phyloP scores from a whole-genome alignment of 768 basidiomycete genomes.

The Postia placenta region DNA sequence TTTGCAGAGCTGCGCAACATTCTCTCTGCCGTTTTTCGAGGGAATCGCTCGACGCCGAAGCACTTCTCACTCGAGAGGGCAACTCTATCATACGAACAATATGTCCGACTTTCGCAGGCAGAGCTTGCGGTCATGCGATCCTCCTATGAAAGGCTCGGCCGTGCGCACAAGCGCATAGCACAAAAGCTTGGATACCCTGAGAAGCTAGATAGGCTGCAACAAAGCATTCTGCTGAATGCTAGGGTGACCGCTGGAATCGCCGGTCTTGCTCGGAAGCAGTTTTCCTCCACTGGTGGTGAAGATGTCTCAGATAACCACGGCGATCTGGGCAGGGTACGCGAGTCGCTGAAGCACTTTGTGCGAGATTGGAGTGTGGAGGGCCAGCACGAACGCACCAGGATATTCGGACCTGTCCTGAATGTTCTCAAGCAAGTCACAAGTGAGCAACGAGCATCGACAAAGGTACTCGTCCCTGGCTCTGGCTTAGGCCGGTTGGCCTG shows the following conservation, averaged over 20 bases:
- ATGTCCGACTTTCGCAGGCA: conserved; percentile 32
- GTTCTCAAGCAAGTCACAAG: conserved; percentile 28
- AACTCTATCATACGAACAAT: conserved; percentile 37
- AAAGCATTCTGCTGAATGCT: conserved; percentile 22
- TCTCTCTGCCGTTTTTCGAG: conserved; percentile 14
- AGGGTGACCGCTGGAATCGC: conserved; percentile 38
- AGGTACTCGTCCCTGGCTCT: conserved; percentile 57
- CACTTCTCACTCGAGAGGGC: conserved; percentile 43
- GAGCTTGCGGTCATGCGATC: conserved; percentile 37
- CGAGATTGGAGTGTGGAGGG: conserved; percentile 68
- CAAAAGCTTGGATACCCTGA: conserved; percentile 46
- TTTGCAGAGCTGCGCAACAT: conserved; percentile 2
- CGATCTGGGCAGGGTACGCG: conserved; percentile 46
- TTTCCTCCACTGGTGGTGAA: conserved; percentile 14
- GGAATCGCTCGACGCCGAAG: conserved; percentile 8
- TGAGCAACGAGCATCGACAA: conserved; percentile 26
- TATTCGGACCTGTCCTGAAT: conserved; percentile 52
- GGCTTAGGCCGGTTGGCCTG: conserved; percentile 63
- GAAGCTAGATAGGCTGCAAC: conserved; percentile 42
- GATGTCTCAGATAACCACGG: conserved; percentile 9
- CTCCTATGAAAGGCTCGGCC: conserved; percentile 38
- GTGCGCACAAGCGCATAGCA: conserved; percentile 42
- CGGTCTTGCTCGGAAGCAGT: conserved; percentile 28
- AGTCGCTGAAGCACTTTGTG: conserved; percentile 62
- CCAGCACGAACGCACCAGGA: conserved; percentile 41